These are phyloP conservation scores for Fomitopsis palustris DNA, from an alignment of 1,284 basidiomycete genomes.

Conservation along the genomic window DNA sequence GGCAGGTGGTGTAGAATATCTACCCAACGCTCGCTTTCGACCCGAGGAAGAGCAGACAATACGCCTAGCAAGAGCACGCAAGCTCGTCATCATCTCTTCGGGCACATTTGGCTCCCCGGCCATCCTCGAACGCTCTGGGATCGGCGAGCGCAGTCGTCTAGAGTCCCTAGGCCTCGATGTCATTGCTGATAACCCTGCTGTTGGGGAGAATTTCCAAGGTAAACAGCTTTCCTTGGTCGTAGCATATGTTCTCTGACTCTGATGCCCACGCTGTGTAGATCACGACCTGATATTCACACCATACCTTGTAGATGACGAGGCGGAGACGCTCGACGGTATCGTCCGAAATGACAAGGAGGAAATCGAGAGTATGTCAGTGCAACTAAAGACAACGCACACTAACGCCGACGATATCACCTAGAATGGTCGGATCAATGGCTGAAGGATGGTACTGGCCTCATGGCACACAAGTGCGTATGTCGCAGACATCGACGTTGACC, in stretches of 20 bases:
- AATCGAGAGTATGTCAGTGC: constrained; percentile 26
- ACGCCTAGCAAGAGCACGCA: constrained; percentile 32
- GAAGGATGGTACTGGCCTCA: constrained; percentile 40
- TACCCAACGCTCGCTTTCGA: constrained; percentile 30
- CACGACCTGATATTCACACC: constrained; percentile 36
- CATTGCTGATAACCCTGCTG: constrained; percentile 50
- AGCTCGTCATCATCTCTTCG: constrained; percentile 45
- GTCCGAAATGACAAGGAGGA: constrained; percentile 34
- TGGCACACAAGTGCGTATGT: constrained; percentile 47
- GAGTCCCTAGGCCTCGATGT: constrained; percentile 36
- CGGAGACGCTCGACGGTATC: constrained; percentile 42
- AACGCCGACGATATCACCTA: constrained; percentile 15
- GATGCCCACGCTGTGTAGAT: constrained; percentile 29
- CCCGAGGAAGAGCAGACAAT: constrained; percentile 19
- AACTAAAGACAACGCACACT: not conserved
- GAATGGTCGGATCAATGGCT: constrained; percentile 41
- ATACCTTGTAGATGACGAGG: constrained; percentile 36
- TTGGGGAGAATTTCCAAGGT: constrained; percentile 57
- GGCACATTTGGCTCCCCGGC: constrained; percentile 29
- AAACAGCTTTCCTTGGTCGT: not conserved
- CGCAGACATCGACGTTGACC: not conserved
- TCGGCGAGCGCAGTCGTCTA: constrained; percentile 28
- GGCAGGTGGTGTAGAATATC: constrained; percentile 57
- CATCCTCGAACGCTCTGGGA: constrained; percentile 31
- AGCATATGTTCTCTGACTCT: not conserved